These are phyloP conservation scores for Zasmidium citrigriseum DNA, from an alignment of 2,329 filamentous ascomycete species.

Conservation along the genomic window DNA sequence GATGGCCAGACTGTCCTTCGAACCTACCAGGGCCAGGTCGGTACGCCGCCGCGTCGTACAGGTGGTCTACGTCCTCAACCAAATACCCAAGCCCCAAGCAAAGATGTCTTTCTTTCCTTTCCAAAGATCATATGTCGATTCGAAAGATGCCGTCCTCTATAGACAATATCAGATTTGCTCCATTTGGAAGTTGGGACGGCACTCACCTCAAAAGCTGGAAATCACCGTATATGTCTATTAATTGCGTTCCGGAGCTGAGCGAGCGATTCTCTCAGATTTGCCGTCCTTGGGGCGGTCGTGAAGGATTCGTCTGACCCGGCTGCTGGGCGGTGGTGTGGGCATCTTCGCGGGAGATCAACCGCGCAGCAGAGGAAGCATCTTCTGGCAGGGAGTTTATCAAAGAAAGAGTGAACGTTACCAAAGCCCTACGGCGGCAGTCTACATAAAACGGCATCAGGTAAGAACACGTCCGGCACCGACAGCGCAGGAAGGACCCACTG, in stretches of 20 bases:
- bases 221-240: background rate
- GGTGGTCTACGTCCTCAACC: no score
- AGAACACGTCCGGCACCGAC: background rate
- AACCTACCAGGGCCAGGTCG: no score
- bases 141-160: background rate
- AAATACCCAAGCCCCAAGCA: no score
- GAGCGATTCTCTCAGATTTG: background rate
- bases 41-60: no score
- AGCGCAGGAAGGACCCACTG: background rate
- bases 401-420: background rate
- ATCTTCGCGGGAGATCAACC: background rate
- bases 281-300: background rate
- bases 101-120: no score
- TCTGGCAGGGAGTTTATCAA: background rate
- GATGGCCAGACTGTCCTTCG: no score
- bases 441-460: background rate
- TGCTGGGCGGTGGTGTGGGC: background rate
- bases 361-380: background rate
- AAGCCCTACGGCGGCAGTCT: background rate
- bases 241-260: background rate
- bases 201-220: background rate
- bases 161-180: background rate
- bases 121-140: no score
- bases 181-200: background rate
- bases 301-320: background rate